phyloP scores from a whole-genome alignment of 1,139 yeast genomes.

The Pichia kudriavzevii region DNA sequence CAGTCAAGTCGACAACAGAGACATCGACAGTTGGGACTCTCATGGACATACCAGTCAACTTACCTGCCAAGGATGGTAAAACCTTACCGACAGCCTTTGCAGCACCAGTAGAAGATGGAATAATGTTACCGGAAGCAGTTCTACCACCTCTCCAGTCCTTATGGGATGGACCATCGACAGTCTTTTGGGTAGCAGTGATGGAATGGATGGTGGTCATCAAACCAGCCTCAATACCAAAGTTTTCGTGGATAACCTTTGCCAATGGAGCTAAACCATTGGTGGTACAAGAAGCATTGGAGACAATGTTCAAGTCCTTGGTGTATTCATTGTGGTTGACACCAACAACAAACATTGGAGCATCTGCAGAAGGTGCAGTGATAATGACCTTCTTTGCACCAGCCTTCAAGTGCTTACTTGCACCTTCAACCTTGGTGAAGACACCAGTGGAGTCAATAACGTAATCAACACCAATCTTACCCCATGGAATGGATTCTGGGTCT shows the following conservation, averaged over 20 bases:
- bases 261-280: constrained; percentile 88
- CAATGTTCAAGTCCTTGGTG: constrained; percentile 61
- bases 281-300: constrained; percentile 85
- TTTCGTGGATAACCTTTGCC: constrained; percentile 75
- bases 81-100: constrained; percentile 91
- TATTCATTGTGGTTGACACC: constrained; percentile 78
- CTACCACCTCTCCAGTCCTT: constrained; percentile 96
- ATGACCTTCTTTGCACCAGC: constrained; percentile 88
- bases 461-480: constrained; percentile 74
- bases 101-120: constrained; percentile 88
- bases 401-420: constrained; percentile 75
- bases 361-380: constrained; percentile 80
- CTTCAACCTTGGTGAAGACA: constrained; percentile 71
- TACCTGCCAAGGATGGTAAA: constrained; percentile 78
- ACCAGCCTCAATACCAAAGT: constrained; percentile 77
- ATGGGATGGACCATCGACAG: constrained; percentile 91
- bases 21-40: constrained; percentile 88
- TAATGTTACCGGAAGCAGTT: constrained; percentile 86
- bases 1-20: constrained; percentile 70
- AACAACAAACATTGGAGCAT: constrained; percentile 85
- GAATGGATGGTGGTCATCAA: constrained; percentile 89
- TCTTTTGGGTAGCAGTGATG: constrained; percentile 84
- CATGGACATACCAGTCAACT: constrained; percentile 83
- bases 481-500: constrained; percentile 77
- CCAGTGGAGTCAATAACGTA: constrained; percentile 83